Evolutionary conservation across 192 early-diverging fungal genomes (phyloP).

Genomic region (Mycoemilia scoparia): DNA sequence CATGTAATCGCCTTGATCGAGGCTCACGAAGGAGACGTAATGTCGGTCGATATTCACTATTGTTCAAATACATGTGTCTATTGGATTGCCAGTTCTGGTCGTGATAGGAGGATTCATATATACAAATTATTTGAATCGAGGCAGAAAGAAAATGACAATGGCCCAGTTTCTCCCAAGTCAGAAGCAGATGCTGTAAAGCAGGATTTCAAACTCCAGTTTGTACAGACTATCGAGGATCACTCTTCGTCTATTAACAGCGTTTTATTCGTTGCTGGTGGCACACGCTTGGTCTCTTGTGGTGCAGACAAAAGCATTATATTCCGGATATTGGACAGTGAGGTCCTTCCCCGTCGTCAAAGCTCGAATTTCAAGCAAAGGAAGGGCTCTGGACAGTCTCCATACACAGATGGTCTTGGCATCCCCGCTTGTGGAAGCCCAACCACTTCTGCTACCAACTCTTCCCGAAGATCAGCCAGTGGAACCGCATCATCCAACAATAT

Average conservation of each 20-base stretch:
- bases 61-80: slow-evolving; percentile 1
- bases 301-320: slow-evolving; percentile 74
- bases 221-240: slow-evolving; percentile 70
- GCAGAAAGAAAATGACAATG: background rate
- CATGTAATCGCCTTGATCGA: background rate
- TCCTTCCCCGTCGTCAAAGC: too few species aligned
- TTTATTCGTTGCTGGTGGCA: slow-evolving; percentile 42
- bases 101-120: slow-evolving; percentile 59
- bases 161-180: background rate
- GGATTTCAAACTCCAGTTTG: slow-evolving; percentile 30
- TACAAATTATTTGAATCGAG: too few species aligned
- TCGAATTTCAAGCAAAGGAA: too few species aligned
- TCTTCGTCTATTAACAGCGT: slow-evolving; percentile 65
- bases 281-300: slow-evolving; percentile 51
- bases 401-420: too few species aligned
- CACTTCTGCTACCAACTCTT: too few species aligned
- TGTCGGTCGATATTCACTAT: background rate
- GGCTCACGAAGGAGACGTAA: background rate
- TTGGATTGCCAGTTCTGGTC: slow-evolving; percentile 50
- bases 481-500: background rate
- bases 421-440: too few species aligned
- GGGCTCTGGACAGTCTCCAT: too few species aligned
- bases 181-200: background rate
- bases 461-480: too few species aligned
- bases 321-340: too few species aligned